These are phyloP conservation scores for Tricholoma flavovirens DNA, from an alignment of 768 basidiomycete genomes.

Conservation along the genomic window DNA sequence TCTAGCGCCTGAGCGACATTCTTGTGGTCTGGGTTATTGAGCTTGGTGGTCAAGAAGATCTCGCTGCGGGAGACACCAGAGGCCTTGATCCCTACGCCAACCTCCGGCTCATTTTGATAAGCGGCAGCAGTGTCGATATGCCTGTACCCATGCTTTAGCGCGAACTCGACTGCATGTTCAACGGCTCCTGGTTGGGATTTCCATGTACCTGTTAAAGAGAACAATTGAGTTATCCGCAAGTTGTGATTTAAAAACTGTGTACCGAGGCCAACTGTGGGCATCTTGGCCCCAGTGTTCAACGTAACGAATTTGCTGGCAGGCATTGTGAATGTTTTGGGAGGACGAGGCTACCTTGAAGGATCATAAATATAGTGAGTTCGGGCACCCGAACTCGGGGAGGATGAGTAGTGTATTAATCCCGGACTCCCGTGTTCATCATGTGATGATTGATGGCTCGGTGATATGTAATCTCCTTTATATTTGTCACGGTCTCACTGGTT, in stretches of 20 bases:
- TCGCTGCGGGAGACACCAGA: slow-evolving; percentile 67
- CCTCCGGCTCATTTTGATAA: slow-evolving; percentile 74
- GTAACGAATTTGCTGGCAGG: slow-evolving; percentile 44
- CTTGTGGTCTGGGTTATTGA: slow-evolving; percentile 54
- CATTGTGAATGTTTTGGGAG: slow-evolving; percentile 28
- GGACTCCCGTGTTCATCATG: too few species aligned
- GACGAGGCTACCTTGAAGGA: background rate
- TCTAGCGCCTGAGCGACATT: slow-evolving; percentile 58
- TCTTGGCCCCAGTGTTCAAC: slow-evolving; percentile 72
- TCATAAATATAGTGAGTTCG: background rate
- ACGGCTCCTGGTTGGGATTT: slow-evolving; percentile 67
- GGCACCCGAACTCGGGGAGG: too few species aligned
- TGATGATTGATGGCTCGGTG: too few species aligned
- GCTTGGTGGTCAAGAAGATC: slow-evolving; percentile 79
- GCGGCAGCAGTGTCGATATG: slow-evolving; percentile 67
- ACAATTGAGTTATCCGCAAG: background rate
- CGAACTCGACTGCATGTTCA: slow-evolving; percentile 66
- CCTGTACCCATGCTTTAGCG: slow-evolving; percentile 69
- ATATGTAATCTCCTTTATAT: too few species aligned
- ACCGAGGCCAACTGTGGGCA: slow-evolving; percentile 73
- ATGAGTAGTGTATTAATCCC: too few species aligned
- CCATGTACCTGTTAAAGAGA: slow-evolving; percentile 60
- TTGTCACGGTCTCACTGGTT: too few species aligned
- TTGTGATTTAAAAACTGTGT: slow-evolving; percentile 8
- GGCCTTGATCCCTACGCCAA: slow-evolving; percentile 71